These are phyloP conservation scores for Penicillium tannophilum DNA, from an alignment of 495 filamentous ascomycete species.

Conservation along the genomic window DNA sequence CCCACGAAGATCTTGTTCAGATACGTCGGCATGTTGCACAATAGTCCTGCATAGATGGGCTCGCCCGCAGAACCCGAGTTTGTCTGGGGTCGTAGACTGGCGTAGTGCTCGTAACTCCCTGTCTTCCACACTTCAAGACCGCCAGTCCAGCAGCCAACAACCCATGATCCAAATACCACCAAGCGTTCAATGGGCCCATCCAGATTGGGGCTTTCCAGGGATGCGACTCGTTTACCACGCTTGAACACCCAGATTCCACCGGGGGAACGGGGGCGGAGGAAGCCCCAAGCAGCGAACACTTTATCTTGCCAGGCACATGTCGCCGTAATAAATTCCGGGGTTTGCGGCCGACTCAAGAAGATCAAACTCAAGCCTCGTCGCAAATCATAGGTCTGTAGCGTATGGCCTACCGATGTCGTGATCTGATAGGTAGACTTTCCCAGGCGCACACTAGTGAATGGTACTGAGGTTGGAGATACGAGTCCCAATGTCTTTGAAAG, in stretches of 20 bases:
- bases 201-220: conserved; percentile 66
- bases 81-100: conserved; percentile 62
- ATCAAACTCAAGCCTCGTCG: conserved; percentile 85
- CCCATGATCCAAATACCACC: conserved; percentile 86
- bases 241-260: conserved; percentile 92
- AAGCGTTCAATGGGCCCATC: conserved; percentile 74
- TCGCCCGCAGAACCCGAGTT: conserved; percentile 45
- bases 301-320: conserved; percentile 86
- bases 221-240: conserved; percentile 81
- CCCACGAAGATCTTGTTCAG: conserved; percentile 94
- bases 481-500: conserved; percentile 77
- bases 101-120: conserved; percentile 83
- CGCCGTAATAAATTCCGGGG: conserved; percentile 80
- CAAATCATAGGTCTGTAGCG: conserved; percentile 93
- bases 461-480: conserved; percentile 85
- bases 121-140: conserved; percentile 89
- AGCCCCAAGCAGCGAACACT: conserved; percentile 84
- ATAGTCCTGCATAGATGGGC: conserved; percentile 66
- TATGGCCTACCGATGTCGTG: conserved; percentile 87
- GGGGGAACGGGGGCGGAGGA: conserved; percentile 41
- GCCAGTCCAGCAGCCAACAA: conserved; percentile 75
- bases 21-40: conserved; percentile 87
- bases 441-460: conserved; percentile 83
- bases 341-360: conserved; percentile 89
- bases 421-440: conserved; percentile 96